Percentiles rank a stretch among this genome's conserved stretches.
Evolutionary conservation across 2,329 filamentous ascomycete genomes (phyloP).

Genomic region (Sporothrix variecibatus): DNA sequence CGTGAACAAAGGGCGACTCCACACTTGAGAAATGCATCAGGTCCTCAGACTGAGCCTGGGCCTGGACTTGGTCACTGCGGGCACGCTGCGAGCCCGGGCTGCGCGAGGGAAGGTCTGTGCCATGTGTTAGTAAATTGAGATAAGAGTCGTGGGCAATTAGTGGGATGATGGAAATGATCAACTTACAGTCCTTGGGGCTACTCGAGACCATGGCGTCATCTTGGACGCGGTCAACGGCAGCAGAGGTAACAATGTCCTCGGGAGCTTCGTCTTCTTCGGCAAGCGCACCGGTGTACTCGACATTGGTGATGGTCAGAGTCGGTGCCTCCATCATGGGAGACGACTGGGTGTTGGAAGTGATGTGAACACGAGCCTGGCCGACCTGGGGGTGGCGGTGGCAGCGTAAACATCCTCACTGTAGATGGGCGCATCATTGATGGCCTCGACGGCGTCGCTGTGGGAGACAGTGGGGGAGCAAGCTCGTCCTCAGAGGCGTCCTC

Average conservation of each 20-base stretch:
- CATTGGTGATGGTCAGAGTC: not conserved
- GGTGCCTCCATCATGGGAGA: slow-evolving; percentile 15
- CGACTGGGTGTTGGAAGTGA: not conserved
- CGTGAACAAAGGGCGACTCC: slow-evolving; percentile 17
- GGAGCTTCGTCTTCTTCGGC: not conserved
- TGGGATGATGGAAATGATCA: not conserved
- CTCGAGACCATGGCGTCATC: not conserved
- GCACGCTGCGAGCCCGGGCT: not conserved
- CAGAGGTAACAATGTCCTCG: not conserved
- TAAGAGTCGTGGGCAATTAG: not conserved
- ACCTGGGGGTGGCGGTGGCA: not conserved
- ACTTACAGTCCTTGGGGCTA: slow-evolving; percentile 1
- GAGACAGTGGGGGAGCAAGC: slow-evolving; percentile 1
- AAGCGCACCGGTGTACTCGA: not conserved
- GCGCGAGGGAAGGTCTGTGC: not conserved
- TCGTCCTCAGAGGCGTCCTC: slow-evolving; percentile 10
- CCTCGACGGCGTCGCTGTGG: not conserved
- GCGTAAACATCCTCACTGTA: slow-evolving; percentile 10
- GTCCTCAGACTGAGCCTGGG: slow-evolving; percentile 14
- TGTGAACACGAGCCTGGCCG: not conserved
- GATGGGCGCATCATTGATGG: not conserved
- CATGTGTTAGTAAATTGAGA: not conserved
- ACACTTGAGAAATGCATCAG: slow-evolving; percentile 19
- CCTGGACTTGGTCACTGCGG: slow-evolving; percentile 1
- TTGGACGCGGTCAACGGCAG: not conserved